These are phyloP conservation scores for Heracleum sosnowskyi DNA, from an alignment of 129 eudicot species.

Conservation along the genomic window DNA sequence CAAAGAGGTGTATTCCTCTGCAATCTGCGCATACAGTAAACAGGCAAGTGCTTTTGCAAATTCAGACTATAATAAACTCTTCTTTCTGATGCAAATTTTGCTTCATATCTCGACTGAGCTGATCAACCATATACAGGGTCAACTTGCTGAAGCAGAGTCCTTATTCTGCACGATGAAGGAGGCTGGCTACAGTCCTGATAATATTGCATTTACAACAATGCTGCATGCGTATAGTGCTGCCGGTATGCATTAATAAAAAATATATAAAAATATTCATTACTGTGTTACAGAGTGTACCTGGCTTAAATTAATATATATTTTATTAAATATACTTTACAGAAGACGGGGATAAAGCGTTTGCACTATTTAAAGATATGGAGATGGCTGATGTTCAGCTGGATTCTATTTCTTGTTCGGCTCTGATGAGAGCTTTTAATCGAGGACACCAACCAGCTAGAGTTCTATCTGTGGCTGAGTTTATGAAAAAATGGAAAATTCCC, in stretches of 20 bases:
- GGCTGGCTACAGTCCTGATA: slow-evolving; percentile 65
- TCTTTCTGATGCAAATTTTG: background rate
- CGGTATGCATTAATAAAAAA: slow-evolving; percentile 38
- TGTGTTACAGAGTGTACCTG: background rate
- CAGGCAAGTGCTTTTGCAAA: slow-evolving; percentile 46
- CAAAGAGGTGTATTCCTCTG: slow-evolving; percentile 82
- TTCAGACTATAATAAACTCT: background rate
- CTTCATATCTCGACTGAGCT: slow-evolving; percentile 6
- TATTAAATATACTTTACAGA: slow-evolving; percentile 33
- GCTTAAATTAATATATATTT: background rate
- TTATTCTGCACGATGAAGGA: slow-evolving; percentile 65
- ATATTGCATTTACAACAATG: slow-evolving; percentile 78
- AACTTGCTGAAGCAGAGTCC: slow-evolving; percentile 62
- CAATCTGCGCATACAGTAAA: slow-evolving; percentile 69
- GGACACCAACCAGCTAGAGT: slow-evolving; percentile 78
- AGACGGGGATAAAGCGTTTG: slow-evolving; percentile 67
- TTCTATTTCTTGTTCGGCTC: slow-evolving; percentile 77
- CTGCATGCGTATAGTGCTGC: slow-evolving; percentile 64
- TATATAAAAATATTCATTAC: background rate
- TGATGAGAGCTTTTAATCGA: slow-evolving; percentile 80
- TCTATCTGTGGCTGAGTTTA: slow-evolving; percentile 52
- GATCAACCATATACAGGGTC: slow-evolving; percentile 42
- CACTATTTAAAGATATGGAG: slow-evolving; percentile 80
- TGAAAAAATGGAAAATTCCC: slow-evolving; percentile 62
- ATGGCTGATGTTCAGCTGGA: slow-evolving; percentile 63